A percentile compares a stretch with the other conserved stretches of the same genome.
Conservation (phyloP, 768 basidiomycete species). For the Rubroboletus pulcherrimus region DNA sequence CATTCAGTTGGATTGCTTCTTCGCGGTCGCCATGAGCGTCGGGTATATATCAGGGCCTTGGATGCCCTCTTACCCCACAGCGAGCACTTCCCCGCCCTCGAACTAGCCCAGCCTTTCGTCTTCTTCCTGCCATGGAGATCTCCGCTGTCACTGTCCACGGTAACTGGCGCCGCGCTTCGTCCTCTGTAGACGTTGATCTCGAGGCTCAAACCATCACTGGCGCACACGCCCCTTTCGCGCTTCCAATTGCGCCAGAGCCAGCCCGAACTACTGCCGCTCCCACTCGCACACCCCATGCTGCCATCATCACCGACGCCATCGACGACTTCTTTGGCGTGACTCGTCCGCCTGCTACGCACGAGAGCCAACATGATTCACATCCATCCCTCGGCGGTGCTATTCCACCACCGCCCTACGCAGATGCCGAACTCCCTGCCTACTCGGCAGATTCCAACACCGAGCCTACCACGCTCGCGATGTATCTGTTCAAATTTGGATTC, state of each 20-base stretch:
- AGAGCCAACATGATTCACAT: slow-evolving; percentile 30
- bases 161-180: slow-evolving; percentile 12
- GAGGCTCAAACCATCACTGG: slow-evolving; percentile 18
- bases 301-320: slow-evolving; percentile 10
- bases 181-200: slow-evolving; percentile 5
- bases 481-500: slow-evolving; percentile 50
- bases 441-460: slow-evolving; percentile 26
- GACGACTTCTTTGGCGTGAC: slow-evolving; percentile 31
- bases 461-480: slow-evolving; percentile 43
- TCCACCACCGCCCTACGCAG: slow-evolving; percentile 31
- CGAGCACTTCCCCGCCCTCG: background rate
- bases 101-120: background rate
- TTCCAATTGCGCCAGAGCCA: slow-evolving; percentile 7
- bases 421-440: slow-evolving; percentile 34
- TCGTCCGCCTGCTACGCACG: slow-evolving; percentile 22
- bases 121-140: slow-evolving; percentile 1
- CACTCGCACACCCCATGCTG: background rate
- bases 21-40: background rate
- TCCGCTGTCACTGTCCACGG: slow-evolving; percentile 9
- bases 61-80: background rate
- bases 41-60: background rate
- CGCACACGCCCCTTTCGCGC: background rate
- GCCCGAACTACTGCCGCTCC: slow-evolving; percentile 3
- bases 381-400: background rate
- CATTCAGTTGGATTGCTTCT: background rate